Evolutionary conservation across 495 filamentous ascomycete genomes (phyloP).

Genomic region (Trichoderma gamsii): DNA sequence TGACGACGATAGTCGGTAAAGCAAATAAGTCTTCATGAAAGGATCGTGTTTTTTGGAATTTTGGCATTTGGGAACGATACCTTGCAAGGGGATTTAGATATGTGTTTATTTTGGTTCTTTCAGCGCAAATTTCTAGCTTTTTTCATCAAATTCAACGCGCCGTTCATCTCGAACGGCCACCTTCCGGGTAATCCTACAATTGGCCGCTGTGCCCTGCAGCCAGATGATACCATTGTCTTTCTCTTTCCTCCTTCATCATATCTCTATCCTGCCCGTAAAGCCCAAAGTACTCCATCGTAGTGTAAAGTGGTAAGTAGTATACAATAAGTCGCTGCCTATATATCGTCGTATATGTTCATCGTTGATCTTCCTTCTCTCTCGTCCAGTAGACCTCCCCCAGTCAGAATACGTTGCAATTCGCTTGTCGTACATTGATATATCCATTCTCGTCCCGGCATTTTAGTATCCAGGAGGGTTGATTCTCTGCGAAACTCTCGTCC

Average conservation of each 20-base stretch:
- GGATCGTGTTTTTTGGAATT: not conserved
- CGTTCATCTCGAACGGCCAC: not conserved
- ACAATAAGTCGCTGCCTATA: constrained; percentile 13
- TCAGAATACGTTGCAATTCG: not conserved
- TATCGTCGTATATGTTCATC: not conserved
- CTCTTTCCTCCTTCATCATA: not conserved
- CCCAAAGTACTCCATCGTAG: not conserved
- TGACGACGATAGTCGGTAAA: constrained; percentile 26
- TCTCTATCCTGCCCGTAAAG: not conserved
- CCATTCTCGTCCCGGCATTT: constrained; percentile 21
- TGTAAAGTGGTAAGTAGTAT: constrained; percentile 4
- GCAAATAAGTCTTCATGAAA: not conserved
- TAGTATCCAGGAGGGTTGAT: constrained; percentile 92
- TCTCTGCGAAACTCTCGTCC: constrained; percentile 89
- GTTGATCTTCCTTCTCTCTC: not conserved
- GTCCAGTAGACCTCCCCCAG: not conserved
- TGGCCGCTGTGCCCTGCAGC: not conserved
- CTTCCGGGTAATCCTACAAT: constrained; percentile 4
- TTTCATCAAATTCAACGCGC: not conserved
- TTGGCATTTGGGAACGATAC: constrained; percentile 8
- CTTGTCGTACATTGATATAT: not conserved
- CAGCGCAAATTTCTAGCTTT: constrained; percentile 2
- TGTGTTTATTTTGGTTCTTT: not conserved
- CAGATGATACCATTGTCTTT: not conserved
- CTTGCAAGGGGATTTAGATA: not conserved